Evolutionary conservation across 139 green algal genomes (phyloP).

Genomic region (Pseudopediastrum boryanum): DNA sequence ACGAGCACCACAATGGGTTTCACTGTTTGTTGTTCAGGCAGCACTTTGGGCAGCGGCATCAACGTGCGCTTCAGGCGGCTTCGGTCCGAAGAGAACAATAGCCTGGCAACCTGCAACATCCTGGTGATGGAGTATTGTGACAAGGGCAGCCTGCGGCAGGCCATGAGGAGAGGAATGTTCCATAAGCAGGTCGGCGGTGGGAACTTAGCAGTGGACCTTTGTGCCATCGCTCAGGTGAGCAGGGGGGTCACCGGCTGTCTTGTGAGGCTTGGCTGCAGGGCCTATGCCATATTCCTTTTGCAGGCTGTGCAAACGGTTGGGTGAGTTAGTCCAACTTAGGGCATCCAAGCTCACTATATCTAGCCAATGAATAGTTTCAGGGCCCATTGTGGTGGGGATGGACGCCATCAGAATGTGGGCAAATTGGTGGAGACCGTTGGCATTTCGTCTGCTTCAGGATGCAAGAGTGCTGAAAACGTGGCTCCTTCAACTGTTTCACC

Average conservation of each 20-base stretch:
- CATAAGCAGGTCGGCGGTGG: slow-evolving; percentile 53
- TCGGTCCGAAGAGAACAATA: slow-evolving; percentile 49
- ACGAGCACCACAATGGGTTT: no score
- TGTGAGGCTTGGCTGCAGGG: neutral
- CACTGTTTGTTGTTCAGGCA: no score
- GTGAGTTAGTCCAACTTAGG: neutral
- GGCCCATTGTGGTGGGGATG: no score
- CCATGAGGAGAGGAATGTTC: slow-evolving; percentile 61
- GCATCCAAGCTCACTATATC: neutral
- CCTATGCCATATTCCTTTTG: neutral
- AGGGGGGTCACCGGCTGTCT: neutral
- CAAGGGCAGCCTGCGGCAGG: slow-evolving; percentile 39
- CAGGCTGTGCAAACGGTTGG: neutral
- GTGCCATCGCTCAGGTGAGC: slow-evolving; percentile 46
- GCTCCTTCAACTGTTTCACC: no score
- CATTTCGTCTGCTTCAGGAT: no score
- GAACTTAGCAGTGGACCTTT: slow-evolving; percentile 49
- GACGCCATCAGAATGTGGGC: no score
- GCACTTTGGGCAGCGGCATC: no score
- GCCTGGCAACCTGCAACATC: slow-evolving; percentile 61
- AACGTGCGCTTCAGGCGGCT: slow-evolving; percentile 24
- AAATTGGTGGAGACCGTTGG: no score
- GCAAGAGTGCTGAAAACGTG: no score
- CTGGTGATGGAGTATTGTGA: slow-evolving; percentile 45
- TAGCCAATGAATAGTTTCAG: no score